These are phyloP conservation scores for Candida sp. DNA, from an alignment of 1,139 yeast species.

Conservation along the genomic window DNA sequence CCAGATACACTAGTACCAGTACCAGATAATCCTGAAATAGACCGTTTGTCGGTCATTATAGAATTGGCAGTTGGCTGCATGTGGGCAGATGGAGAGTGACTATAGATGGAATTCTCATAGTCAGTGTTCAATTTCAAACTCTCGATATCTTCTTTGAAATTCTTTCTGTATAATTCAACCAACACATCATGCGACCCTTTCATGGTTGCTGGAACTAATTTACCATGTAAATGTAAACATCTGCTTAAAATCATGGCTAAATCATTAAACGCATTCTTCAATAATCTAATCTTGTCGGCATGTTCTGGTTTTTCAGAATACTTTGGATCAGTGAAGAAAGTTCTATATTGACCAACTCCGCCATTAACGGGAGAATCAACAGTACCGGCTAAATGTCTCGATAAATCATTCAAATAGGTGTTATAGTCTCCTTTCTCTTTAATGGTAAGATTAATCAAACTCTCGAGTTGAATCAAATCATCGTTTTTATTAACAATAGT, in stretches of 20 bases:
- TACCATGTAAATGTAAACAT: constrained; percentile 68
- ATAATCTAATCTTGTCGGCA: constrained; percentile 41
- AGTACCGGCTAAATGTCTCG: constrained; percentile 80
- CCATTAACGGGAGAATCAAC: constrained; percentile 94
- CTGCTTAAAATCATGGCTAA: constrained; percentile 63
- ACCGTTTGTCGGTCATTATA: constrained; percentile 15
- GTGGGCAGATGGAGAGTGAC: constrained; percentile 16
- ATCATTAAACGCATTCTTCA: constrained; percentile 66
- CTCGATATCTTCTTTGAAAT: constrained; percentile 65
- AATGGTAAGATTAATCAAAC: constrained; percentile 53
- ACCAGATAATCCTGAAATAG: constrained; percentile 8
- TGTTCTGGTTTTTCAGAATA: constrained; percentile 41
- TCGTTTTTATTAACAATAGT: constrained; percentile 66
- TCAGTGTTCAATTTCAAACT: constrained; percentile 33
- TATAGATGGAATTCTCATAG: constrained; percentile 24
- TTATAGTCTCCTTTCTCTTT: constrained; percentile 51
- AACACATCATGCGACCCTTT: constrained; percentile 65
- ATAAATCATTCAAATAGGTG: constrained; percentile 61
- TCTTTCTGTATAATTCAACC: constrained; percentile 60
- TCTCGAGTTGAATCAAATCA: constrained; percentile 68
- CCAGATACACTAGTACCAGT: constrained; percentile 9
- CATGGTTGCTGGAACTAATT: constrained; percentile 56
- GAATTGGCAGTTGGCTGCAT: constrained; percentile 12
- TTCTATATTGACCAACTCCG: constrained; percentile 82
- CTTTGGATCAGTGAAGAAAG: constrained; percentile 51